A percentile compares a stretch with the other conserved stretches of the same genome.
phyloP scores from a whole-genome alignment of 2,329 filamentous ascomycete genomes.

The Dothistroma septosporum region DNA sequence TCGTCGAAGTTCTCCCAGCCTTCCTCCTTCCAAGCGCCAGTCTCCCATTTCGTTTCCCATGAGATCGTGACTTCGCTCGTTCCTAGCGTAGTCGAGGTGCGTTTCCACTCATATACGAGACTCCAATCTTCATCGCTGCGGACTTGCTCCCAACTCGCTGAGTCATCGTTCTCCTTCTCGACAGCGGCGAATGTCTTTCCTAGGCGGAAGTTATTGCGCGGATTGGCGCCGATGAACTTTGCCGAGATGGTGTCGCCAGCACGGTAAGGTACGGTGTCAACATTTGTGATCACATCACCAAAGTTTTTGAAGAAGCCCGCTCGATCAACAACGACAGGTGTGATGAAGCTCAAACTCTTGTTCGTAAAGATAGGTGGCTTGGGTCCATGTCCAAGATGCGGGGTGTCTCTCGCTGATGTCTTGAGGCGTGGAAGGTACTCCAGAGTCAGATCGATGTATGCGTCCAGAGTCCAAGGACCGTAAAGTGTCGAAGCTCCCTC shows the following conservation, averaged over 20 bases:
- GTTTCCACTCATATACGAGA: conserved; percentile 73
- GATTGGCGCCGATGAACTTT: conserved; percentile 81
- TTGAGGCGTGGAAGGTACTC: conserved; percentile 64
- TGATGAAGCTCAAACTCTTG: conserved; percentile 73
- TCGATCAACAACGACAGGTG: conserved; percentile 70
- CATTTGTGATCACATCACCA: conserved; percentile 59
- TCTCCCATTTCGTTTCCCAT: conserved; percentile 68
- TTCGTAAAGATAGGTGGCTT: conserved; percentile 74
- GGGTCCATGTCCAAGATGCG: conserved; percentile 47
- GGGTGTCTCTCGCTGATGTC: conserved; percentile 36
- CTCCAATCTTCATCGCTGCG: conserved; percentile 78
- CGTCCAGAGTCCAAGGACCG: conserved; percentile 74
- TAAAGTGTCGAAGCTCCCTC: conserved; percentile 92
- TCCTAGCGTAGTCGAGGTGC: conserved; percentile 64
- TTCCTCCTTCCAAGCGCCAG: conserved; percentile 30
- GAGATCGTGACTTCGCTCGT: conserved; percentile 72
- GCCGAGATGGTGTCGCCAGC: conserved; percentile 61
- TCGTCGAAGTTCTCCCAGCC: conserved; percentile 33
- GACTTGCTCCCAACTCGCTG: conserved; percentile 58
- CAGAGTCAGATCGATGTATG: conserved; percentile 83
- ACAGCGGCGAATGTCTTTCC: conserved; percentile 75
- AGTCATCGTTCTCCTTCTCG: conserved; percentile 55
- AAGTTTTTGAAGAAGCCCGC: conserved; percentile 63
- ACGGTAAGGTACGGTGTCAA: conserved; percentile 46
- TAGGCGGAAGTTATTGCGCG: conserved; percentile 77